These are phyloP conservation scores for Henckelia pumila DNA, from an alignment of 257 asterid species.

Conservation along the genomic window DNA sequence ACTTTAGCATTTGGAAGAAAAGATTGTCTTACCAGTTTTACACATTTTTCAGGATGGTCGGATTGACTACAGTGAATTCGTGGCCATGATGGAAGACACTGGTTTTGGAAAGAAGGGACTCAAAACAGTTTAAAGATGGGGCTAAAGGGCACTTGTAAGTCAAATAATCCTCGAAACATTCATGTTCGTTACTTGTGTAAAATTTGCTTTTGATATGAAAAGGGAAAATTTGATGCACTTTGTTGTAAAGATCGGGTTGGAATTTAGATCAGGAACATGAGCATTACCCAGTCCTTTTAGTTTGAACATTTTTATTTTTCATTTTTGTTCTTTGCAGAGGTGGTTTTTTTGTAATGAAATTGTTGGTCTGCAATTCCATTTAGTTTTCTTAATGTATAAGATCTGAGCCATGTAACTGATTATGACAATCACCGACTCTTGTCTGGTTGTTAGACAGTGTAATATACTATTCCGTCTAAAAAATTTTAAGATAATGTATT, in stretches of 20 bases:
- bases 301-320: constrained; percentile 13
- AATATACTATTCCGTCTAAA: not conserved
- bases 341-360: constrained; percentile 12
- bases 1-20: not conserved
- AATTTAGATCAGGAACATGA: constrained; percentile 23
- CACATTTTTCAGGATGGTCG: constrained; percentile 61
- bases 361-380: constrained; percentile 9
- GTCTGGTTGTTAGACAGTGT: not conserved
- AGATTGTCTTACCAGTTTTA: not conserved
- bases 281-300: constrained; percentile 2
- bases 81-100: constrained; percentile 84
- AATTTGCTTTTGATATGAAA: constrained; percentile 24
- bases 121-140: constrained; percentile 35
- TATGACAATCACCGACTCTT: not conserved
- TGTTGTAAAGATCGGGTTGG: constrained; percentile 35
- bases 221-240: constrained; percentile 7
- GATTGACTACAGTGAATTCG: constrained; percentile 79
- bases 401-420: not conserved
- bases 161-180: constrained; percentile 18
- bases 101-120: constrained; percentile 46
- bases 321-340: constrained; percentile 18
- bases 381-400: not conserved
- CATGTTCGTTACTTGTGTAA: constrained; percentile 23
- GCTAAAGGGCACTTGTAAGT: constrained; percentile 29
- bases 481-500: not conserved